Conservation (phyloP, 1,139 yeast genomes). For the Candida sanyaensis region DNA sequence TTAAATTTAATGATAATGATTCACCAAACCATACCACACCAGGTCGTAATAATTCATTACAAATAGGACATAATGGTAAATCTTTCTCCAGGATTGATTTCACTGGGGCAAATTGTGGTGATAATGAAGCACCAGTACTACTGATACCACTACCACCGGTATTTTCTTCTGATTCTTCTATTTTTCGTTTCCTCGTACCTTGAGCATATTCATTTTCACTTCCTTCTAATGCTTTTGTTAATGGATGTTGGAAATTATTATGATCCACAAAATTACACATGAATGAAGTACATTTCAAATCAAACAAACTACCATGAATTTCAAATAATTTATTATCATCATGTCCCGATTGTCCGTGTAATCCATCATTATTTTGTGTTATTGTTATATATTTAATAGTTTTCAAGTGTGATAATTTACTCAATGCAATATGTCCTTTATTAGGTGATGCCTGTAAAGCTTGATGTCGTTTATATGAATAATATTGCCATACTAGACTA, state of each 20-base stretch:
- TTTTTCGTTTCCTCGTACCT: slow-evolving; percentile 17
- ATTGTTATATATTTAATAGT: slow-evolving; percentile 54
- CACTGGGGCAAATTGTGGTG: slow-evolving; percentile 52
- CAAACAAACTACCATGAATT: slow-evolving; percentile 78
- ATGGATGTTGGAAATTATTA: slow-evolving; percentile 58
- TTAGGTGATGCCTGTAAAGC: slow-evolving; percentile 75
- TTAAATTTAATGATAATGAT: slow-evolving; percentile 61
- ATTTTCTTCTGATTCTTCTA: slow-evolving; percentile 2
- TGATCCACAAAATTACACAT: slow-evolving; percentile 62
- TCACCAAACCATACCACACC: slow-evolving; percentile 97
- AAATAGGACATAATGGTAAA: slow-evolving; percentile 77
- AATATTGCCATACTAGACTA: slow-evolving; percentile 87
- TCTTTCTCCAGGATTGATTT: slow-evolving; percentile 48
- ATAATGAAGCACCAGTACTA: slow-evolving; percentile 15
- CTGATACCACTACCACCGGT: slow-evolving; percentile 2
- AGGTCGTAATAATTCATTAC: slow-evolving; percentile 66
- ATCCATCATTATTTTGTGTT: slow-evolving; percentile 83
- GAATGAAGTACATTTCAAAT: slow-evolving; percentile 73
- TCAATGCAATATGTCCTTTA: slow-evolving; percentile 68
- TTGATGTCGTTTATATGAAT: slow-evolving; percentile 64
- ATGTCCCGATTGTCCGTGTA: slow-evolving; percentile 68
- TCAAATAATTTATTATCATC: slow-evolving; percentile 52
- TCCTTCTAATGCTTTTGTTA: slow-evolving; percentile 56
- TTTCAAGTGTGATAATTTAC: slow-evolving; percentile 40
- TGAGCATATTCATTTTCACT: slow-evolving; percentile 33